Evolutionary conservation across 176 grass and related monocot genomes (phyloP).

Genomic region (Melocanna baccifera): DNA sequence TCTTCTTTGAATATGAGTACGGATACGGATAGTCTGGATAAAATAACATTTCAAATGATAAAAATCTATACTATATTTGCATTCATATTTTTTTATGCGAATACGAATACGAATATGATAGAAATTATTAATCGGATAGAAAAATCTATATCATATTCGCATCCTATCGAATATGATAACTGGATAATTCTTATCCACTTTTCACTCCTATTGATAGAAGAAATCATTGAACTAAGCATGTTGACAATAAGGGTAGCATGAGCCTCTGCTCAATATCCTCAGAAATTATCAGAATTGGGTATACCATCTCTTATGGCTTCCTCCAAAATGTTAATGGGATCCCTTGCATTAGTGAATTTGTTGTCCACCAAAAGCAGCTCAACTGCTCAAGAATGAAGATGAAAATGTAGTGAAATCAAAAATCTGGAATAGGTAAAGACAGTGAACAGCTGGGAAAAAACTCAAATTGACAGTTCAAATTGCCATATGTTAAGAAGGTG

Average conservation of each 20-base stretch:
- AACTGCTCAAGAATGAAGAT: slow-evolving; percentile 1
- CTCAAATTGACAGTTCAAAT: not conserved
- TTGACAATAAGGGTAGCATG: slow-evolving; percentile 90
- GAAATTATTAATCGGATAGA: too few species aligned
- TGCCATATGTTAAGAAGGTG: not conserved
- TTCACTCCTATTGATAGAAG: slow-evolving; percentile 82
- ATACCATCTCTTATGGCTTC: slow-evolving; percentile 83
- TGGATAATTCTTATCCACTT: too few species aligned
- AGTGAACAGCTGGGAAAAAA: not conserved
- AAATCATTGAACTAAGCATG: slow-evolving; percentile 87
- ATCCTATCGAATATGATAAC: too few species aligned
- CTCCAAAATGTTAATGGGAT: slow-evolving; percentile 86
- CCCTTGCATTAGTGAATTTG: slow-evolving; percentile 83
- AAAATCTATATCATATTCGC: too few species aligned
- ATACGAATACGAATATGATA: too few species aligned
- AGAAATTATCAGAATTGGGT: slow-evolving; percentile 72
- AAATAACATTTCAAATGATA: too few species aligned
- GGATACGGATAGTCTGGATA: too few species aligned
- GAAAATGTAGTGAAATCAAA: slow-evolving; percentile 8
- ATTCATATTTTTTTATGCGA: too few species aligned
- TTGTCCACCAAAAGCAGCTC: slow-evolving; percentile 89
- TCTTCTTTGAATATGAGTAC: too few species aligned
- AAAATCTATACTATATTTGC: too few species aligned
- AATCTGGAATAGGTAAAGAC: slow-evolving; percentile 1
- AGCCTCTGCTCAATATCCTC: slow-evolving; percentile 94